Conservation (phyloP, 2,329 filamentous ascomycete species). For the Aspergillus ochraceoroseus region DNA sequence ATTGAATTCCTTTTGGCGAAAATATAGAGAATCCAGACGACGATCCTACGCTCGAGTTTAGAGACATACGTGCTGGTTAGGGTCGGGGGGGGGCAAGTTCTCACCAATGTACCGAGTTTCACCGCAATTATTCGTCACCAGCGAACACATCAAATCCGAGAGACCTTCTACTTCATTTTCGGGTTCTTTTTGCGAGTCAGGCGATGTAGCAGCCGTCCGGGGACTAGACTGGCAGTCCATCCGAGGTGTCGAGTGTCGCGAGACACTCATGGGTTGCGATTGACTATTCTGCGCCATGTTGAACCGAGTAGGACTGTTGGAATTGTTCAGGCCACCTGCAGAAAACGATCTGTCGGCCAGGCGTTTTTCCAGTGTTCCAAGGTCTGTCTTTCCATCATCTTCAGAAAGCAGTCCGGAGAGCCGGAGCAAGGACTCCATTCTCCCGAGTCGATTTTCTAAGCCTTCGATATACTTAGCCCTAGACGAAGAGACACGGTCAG, state of each 20-base stretch:
- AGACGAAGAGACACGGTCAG: conserved; percentile 18
- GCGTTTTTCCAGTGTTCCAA: conserved; percentile 80
- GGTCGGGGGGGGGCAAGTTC: too few relatives aligned
- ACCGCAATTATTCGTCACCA: conserved; percentile 90
- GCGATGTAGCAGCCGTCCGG: conserved; percentile 49
- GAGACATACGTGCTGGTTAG: too few relatives aligned
- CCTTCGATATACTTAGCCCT: conserved; percentile 98
- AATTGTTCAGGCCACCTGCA: conserved; percentile 32
- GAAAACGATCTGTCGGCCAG: conserved; percentile 49
- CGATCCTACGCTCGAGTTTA: conserved; percentile 62
- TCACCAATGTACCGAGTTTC: conserved; percentile 93
- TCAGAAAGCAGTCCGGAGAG: conserved; percentile 82
- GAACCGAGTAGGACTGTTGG: conserved; percentile 32
- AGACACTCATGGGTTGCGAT: conserved; percentile 33
- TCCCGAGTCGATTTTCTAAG: conserved; percentile 85
- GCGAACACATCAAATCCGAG: conserved; percentile 97
- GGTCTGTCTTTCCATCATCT: conserved; percentile 78
- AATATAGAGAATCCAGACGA: conserved; percentile 99
- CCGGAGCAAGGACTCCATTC: conserved; percentile 88
- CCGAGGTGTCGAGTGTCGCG: conserved; percentile 45
- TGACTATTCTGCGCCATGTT: conserved; percentile 24
- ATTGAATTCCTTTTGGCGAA: conserved; percentile 94
- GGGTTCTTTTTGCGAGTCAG: conserved; percentile 50
- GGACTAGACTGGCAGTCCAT: conserved; percentile 49
- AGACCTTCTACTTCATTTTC: conserved; percentile 76